Percentiles rank a stretch among this genome's conserved stretches.
phyloP scores from a whole-genome alignment of 805 yeast species.

The Candida parachauliodes region DNA sequence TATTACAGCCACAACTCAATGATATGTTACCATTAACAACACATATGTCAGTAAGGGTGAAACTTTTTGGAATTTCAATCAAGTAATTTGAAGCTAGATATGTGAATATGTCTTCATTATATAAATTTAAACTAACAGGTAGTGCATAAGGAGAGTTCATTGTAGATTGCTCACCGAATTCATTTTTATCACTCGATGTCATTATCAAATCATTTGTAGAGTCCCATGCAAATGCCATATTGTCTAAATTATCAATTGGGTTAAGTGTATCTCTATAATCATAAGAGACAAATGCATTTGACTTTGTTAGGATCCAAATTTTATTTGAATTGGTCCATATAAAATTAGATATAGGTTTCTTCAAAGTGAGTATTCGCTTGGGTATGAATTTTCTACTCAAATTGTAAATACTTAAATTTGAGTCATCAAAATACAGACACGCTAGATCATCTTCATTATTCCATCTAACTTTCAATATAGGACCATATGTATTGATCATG shows the following conservation, averaged over 20 bases:
- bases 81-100: slow-evolving; percentile 49
- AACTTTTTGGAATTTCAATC: slow-evolving; percentile 44
- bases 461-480: slow-evolving; percentile 78
- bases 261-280: slow-evolving; percentile 22
- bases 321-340: slow-evolving; percentile 34
- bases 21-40: slow-evolving; percentile 56
- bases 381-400: slow-evolving; percentile 73
- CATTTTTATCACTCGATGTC: slow-evolving; percentile 47
- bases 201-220: slow-evolving; percentile 48
- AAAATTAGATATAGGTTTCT: slow-evolving; percentile 39
- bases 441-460: slow-evolving; percentile 52
- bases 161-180: slow-evolving; percentile 37
- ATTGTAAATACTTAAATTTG: slow-evolving; percentile 65
- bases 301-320: slow-evolving; percentile 40
- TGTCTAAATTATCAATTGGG: slow-evolving; percentile 48
- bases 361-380: slow-evolving; percentile 54
- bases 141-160: slow-evolving; percentile 34
- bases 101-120: slow-evolving; percentile 43
- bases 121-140: slow-evolving; percentile 41
- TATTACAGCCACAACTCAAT: slow-evolving; percentile 42
- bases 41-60: slow-evolving; percentile 52
- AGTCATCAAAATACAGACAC: slow-evolving; percentile 68
- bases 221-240: slow-evolving; percentile 58
- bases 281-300: slow-evolving; percentile 35
- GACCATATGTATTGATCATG: slow-evolving; percentile 69